Evolutionary conservation across 192 early-diverging fungal genomes (phyloP).

Genomic region (Diversispora epigaea): DNA sequence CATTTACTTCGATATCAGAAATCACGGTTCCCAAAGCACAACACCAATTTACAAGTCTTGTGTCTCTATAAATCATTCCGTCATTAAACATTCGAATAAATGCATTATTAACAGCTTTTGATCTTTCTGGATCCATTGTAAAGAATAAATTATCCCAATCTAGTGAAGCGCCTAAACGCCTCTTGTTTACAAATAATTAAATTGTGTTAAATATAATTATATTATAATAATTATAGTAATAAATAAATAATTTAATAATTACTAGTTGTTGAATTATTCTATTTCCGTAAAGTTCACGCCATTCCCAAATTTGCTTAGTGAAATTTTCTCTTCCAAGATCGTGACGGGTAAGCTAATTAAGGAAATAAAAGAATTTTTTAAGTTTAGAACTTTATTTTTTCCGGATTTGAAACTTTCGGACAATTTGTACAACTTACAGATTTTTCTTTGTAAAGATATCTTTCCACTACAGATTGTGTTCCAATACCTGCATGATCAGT

Average conservation of each 20-base stretch:
- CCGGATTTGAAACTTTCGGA: not conserved
- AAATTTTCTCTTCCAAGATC: conserved; percentile 86
- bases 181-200: not conserved
- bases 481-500: conserved; percentile 98
- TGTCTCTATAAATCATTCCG: conserved; percentile 88
- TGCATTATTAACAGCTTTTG: conserved; percentile 79
- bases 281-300: conserved; percentile 77
- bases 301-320: conserved; percentile 81
- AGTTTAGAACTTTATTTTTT: not conserved
- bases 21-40: conserved; percentile 91
- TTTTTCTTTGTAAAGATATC: conserved; percentile 73
- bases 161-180: conserved; percentile 79
- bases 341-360: conserved; percentile 64
- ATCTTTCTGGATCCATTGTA: conserved; percentile 83
- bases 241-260: not conserved
- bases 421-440: conserved; percentile 26
- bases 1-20: conserved; percentile 84
- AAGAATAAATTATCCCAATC: conserved; percentile 87
- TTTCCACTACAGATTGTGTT: conserved; percentile 94
- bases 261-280: conserved; percentile 81
- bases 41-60: conserved; percentile 95
- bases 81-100: conserved; percentile 88
- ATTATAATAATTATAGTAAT: not conserved
- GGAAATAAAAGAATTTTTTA: not conserved
- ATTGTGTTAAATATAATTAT: not conserved